phyloP scores from a whole-genome alignment of 1,284 basidiomycete genomes.

The Microbotryum scabiosae region DNA sequence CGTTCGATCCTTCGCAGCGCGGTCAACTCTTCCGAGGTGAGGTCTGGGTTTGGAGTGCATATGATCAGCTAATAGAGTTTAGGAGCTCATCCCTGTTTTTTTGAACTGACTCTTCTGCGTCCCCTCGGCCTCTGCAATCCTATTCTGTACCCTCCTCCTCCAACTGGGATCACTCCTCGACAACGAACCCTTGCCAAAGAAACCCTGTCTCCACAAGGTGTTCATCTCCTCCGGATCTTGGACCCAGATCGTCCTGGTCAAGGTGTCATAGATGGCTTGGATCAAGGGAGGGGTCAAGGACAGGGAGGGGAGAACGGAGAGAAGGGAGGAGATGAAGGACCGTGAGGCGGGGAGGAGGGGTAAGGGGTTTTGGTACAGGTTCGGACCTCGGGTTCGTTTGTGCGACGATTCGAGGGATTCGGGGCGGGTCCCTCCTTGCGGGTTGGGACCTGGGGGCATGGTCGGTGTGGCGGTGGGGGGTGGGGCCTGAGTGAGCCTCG shows the following conservation, averaged over 20 bases:
- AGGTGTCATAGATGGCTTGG: slow-evolving; percentile 57
- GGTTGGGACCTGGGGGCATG: not conserved
- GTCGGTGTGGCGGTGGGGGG: not conserved
- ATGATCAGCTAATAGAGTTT: not conserved
- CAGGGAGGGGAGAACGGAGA: slow-evolving; percentile 46
- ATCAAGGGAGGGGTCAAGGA: slow-evolving; percentile 56
- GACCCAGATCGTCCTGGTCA: slow-evolving; percentile 74
- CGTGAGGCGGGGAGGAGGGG: slow-evolving; percentile 12
- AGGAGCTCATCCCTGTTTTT: too few relatives aligned
- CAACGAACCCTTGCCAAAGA: slow-evolving; percentile 93
- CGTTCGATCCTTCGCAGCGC: slow-evolving; percentile 74
- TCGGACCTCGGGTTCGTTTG: slow-evolving; percentile 19
- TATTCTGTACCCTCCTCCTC: slow-evolving; percentile 52
- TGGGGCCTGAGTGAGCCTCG: too few relatives aligned
- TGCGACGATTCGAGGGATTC: slow-evolving; percentile 16
- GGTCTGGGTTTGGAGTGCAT: slow-evolving; percentile 42
- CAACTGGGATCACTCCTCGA: slow-evolving; percentile 92
- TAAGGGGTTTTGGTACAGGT: slow-evolving; percentile 22
- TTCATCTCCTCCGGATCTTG: slow-evolving; percentile 53
- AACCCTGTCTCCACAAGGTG: slow-evolving; percentile 78
- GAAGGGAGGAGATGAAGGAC: slow-evolving; percentile 54
- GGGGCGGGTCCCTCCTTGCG: slow-evolving; percentile 12
- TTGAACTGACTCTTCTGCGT: slow-evolving; percentile 44
- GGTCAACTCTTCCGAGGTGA: slow-evolving; percentile 79
- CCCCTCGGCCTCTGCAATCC: slow-evolving; percentile 54